Percentiles rank a stretch among this genome's conserved stretches.
These are phyloP conservation scores for Trichoderma polysporum DNA, from an alignment of 2,329 filamentous ascomycete genomes.

Conservation along the genomic window DNA sequence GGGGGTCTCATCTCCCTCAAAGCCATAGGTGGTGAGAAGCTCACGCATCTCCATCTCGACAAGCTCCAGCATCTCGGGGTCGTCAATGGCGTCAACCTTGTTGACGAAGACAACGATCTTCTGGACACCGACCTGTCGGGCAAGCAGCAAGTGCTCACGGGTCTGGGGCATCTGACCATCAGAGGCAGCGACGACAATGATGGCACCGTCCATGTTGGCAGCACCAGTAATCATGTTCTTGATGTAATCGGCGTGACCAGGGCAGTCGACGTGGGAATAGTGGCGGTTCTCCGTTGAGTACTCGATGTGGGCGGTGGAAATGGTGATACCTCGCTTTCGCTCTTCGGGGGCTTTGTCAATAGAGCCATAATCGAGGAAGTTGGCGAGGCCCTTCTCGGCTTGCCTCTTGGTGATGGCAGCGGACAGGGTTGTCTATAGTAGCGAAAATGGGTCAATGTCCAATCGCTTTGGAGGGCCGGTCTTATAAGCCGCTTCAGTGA, in stretches of 20 bases:
- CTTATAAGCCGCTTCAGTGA: background rate
- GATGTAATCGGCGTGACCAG: conserved; percentile 99
- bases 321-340: conserved; percentile 99
- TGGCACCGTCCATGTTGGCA: conserved; percentile 98
- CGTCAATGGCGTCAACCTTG: conserved; percentile 97
- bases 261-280: conserved; percentile 99
- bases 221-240: conserved; percentile 99
- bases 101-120: conserved; percentile 99
- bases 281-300: conserved; percentile 92
- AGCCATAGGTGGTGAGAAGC: conserved; percentile 86
- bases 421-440: conserved; percentile 85
- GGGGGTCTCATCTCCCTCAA: conserved; percentile 96
- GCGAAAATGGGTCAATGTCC: background rate
- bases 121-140: conserved; percentile 97
- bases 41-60: conserved; percentile 99
- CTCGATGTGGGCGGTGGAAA: conserved; percentile 97
- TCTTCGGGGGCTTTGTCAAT: conserved; percentile 99
- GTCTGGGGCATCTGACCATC: conserved; percentile 99
- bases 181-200: conserved; percentile 97
- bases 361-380: conserved; percentile 93
- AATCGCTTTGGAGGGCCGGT: background rate
- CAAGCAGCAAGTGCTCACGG: conserved; percentile 94
- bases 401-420: conserved; percentile 99
- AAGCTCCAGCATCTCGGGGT: conserved; percentile 99
- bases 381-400: conserved; percentile 88